Base-by-base conservation (phyloP, 768 basidiomycete genomes). In the Kondoa subrosea region DNA sequence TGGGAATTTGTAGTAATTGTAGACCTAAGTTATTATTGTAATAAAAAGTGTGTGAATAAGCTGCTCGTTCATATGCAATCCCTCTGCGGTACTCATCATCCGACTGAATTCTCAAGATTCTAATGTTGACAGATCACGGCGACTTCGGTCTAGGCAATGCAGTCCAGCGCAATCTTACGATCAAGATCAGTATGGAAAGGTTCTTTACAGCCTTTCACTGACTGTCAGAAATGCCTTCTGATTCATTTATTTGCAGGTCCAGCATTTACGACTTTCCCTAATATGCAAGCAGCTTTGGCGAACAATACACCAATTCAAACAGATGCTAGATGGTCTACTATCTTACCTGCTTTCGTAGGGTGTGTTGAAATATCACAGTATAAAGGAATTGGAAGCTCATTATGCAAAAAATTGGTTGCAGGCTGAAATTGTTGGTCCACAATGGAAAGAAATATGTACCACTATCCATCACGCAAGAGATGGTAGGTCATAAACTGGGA, bases 301-400 rank as follows among this genome's bases (percentile, higher is more conserved):
- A 85, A 85, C 77, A 88, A 88, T 77, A 81, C 83, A n/a, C 84
- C 91, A 0, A 91, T 99, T 74, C 83, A 83, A 73, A 99, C 93
- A 0, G 83, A 89, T 68, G 89, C 89, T 1, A 80, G 93, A 69
- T 80, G 87, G 14, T 96, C 91, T 72, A 95, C 92, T 8, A 87
- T 99, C 75, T 81, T 99, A 1, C 93, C 93, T 0, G 91, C 89
- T 72, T 96, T 93, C 73, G 90, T 97, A 62, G 93, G 93, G 91
- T 91, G 73, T 69, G 87, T 77, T n/a, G 27, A 40, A 17, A 17
- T 66, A 16, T 65, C 25, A 27, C 66, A 21, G 30, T 14, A 25
- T 27, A 21, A 27, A 27, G 34, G 17, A 8, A 12, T 26, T 21
- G 40, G 17, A 30, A 16, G 27, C 66, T n/a, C 34, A 17, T 4